Evolutionary conservation across 805 yeast genomes (phyloP).

Genomic region (Candida nonsorbophila): DNA sequence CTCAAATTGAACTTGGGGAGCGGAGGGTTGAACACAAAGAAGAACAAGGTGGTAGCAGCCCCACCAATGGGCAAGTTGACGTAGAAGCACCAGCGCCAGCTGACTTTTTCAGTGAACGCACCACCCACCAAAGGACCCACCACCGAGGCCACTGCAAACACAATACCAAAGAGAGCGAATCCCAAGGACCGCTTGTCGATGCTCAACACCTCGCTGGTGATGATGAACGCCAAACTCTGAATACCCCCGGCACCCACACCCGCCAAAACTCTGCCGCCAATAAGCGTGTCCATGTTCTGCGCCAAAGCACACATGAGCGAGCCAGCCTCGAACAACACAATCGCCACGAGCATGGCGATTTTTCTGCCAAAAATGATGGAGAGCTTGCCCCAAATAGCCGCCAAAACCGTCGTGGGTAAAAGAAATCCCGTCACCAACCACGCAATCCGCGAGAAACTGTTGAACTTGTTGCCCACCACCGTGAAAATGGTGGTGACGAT

Average conservation of each 20-base stretch:
- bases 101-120: slow-evolving; percentile 46
- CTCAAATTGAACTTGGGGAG: slow-evolving; percentile 29
- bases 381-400: slow-evolving; percentile 32
- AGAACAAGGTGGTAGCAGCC: slow-evolving; percentile 29
- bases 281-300: slow-evolving; percentile 28
- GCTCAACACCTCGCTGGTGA: slow-evolving; percentile 25
- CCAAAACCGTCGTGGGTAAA: slow-evolving; percentile 26
- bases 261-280: slow-evolving; percentile 35
- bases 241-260: slow-evolving; percentile 36
- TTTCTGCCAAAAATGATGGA: slow-evolving; percentile 35
- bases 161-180: slow-evolving; percentile 30
- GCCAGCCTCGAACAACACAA: slow-evolving; percentile 12
- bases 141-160: slow-evolving; percentile 45
- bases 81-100: slow-evolving; percentile 79
- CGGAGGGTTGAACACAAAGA: slow-evolving; percentile 43
- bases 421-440: slow-evolving; percentile 36
- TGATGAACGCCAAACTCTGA: slow-evolving; percentile 21
- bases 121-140: slow-evolving; percentile 66
- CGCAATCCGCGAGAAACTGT: slow-evolving; percentile 27
- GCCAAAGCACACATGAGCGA: slow-evolving; percentile 36
- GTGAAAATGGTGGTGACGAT: slow-evolving; percentile 31
- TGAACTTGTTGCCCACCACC: slow-evolving; percentile 30
- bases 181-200: slow-evolving; percentile 30
- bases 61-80: slow-evolving; percentile 66
- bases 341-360: slow-evolving; percentile 11